Percentiles rank a stretch among this genome's conserved stretches.
Evolutionary conservation across 345 rosid species (phyloP).

Genomic region (Theobroma cacao): DNA sequence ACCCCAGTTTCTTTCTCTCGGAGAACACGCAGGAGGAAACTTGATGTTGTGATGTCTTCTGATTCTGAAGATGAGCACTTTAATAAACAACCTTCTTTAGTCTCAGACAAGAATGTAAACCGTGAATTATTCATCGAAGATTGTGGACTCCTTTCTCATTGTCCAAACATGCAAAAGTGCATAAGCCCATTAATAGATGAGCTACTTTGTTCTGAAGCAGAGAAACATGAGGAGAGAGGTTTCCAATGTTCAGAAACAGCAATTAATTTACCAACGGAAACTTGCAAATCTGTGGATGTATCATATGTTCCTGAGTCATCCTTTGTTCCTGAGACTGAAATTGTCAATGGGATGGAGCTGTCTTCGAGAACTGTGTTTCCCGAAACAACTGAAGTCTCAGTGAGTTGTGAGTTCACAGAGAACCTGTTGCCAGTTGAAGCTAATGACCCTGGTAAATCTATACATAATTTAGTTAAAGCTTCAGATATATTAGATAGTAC

Average conservation of each 20-base stretch:
- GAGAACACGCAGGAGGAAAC: conserved; percentile 44
- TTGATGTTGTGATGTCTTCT: conserved; percentile 56
- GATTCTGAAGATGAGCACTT: conserved; percentile 78
- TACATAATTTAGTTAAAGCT: conserved; percentile 25
- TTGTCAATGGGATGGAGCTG: conserved; percentile 43
- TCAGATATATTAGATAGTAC: conserved; percentile 31
- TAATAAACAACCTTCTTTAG: conserved; percentile 19
- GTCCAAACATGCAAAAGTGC: conserved; percentile 30
- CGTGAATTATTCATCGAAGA: conserved; percentile 28
- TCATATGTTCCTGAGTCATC: conserved; percentile 88
- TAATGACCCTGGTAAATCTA: conserved; percentile 23
- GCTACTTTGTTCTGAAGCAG: conserved; percentile 27
- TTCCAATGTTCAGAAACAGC: conserved; percentile 33
- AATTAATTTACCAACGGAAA: conserved; percentile 25
- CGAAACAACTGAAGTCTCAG: conserved; percentile 50
- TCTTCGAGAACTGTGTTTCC: conserved; percentile 39
- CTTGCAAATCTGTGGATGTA: conserved; percentile 47
- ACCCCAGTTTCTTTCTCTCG: conserved; percentile 40
- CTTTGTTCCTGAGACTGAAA: conserved; percentile 75
- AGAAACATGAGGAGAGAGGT: conserved; percentile 31
- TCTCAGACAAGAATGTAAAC: conserved; percentile 23
- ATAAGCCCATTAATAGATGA: conserved; percentile 27
- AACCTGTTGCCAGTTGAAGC: conserved; percentile 29
- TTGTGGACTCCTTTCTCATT: conserved; percentile 25
- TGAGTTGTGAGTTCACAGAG: conserved; percentile 32